Evolutionary conservation across 2,329 filamentous ascomycete species (phyloP).

Genomic region (Volutella citrinella): DNA sequence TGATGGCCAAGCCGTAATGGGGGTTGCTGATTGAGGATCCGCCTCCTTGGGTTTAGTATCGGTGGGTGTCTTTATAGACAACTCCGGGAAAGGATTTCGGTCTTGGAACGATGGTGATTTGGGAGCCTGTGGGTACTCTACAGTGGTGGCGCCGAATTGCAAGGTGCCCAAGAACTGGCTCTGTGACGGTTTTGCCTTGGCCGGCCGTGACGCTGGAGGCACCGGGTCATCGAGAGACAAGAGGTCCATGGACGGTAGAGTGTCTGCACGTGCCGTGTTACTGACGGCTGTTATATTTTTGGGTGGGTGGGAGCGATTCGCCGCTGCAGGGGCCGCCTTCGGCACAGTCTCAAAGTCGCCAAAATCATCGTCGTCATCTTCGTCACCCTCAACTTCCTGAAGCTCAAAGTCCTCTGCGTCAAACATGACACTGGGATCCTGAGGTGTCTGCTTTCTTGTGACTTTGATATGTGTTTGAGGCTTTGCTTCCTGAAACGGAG

Average conservation of each 20-base stretch:
- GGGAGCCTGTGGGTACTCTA: slow-evolving; percentile 42
- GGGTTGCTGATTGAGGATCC: slow-evolving; percentile 34
- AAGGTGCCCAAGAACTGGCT: slow-evolving; percentile 30
- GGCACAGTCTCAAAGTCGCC: slow-evolving; percentile 56
- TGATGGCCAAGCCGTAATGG: slow-evolving; percentile 46
- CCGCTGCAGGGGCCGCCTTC: slow-evolving; percentile 8
- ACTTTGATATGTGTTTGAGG: slow-evolving; percentile 17
- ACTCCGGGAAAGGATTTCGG: slow-evolving; percentile 50
- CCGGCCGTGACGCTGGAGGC: slow-evolving; percentile 12
- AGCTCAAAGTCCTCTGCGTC: slow-evolving; percentile 58
- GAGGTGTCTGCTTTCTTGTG: slow-evolving; percentile 20
- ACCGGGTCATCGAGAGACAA: slow-evolving; percentile 36
- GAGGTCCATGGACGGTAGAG: slow-evolving; percentile 37
- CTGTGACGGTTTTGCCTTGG: slow-evolving; percentile 22
- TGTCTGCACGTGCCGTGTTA: slow-evolving; percentile 5
- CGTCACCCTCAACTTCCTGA: slow-evolving; percentile 36
- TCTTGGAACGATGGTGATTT: slow-evolving; percentile 53
- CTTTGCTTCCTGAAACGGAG: slow-evolving; percentile 3
- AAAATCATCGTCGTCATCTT: slow-evolving; percentile 51
- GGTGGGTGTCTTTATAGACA: slow-evolving; percentile 44
- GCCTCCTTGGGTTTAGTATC: slow-evolving; percentile 32
- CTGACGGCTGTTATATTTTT: slow-evolving; percentile 11
- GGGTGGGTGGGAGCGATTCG: slow-evolving; percentile 19
- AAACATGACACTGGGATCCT: slow-evolving; percentile 59
- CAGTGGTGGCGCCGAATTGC: slow-evolving; percentile 25